Base-by-base conservation (phyloP, 768 basidiomycete genomes). In the Russula griseocarnosa region DNA sequence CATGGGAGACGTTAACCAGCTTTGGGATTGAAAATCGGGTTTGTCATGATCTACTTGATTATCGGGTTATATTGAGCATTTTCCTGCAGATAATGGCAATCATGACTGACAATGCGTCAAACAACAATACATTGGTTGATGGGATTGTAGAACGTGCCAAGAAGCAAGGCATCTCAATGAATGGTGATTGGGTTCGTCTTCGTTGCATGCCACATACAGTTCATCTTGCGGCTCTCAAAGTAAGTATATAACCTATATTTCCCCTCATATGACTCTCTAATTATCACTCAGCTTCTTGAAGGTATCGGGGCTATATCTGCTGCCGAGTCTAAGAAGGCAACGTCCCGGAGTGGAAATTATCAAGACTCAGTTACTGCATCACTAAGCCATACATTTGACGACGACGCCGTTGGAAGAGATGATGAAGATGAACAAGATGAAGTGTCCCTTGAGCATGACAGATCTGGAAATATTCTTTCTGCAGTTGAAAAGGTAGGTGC, bases 191-290 rank as follows among this genome's bases (percentile, higher is more conserved):
- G 11, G 13, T 22, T n/a, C 34, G 24, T 3, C 10, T 58, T 5
- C 11, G 20, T 10, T 59, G 58, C 20, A 59, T 51, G 49, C 58
- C 58, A 10, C 58, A 59, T 26, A 59, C 49, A 0, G 26, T 59
- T 9, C 58, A 59, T 5, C 50, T 59, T 1, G 22, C 36, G 9
- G 49, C 58, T 0, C 16, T 50, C 2, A 51, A 59, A 20, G 58
- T 42, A 30, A 30, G 6, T 30, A 6, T 6, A 5, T 30, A 6
- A 30, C 6, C 30, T 5, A 4, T 5, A 9, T 32, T 9, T 32
- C 0, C 8, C 9, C 9, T 9, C 1, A 32, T 32, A 32, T 10
- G 3, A 32, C 2, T 9, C 9, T 2, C 32, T 32, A 32, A 32
- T 32, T 8, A 9, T 32, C 1, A 1, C 32, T 10, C 3, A 58